Evolutionary conservation across 164 flowering plant genomes (phyloP), one percentile per base, ranked within the genome.

Genomic region (Cinnamomum micranthum): DNA sequence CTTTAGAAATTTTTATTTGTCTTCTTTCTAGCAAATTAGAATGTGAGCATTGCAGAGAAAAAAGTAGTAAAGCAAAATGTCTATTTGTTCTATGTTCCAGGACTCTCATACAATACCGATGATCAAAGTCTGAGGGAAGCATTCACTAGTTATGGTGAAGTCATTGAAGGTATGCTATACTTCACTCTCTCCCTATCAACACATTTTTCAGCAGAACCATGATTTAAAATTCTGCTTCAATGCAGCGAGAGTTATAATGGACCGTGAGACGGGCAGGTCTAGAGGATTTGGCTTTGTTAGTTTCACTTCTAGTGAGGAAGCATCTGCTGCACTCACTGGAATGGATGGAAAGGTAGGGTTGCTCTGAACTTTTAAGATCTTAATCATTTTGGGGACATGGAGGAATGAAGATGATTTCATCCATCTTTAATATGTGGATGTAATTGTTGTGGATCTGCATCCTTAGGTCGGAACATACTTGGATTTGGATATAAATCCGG

Each of bases 311-410:
- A 52, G 64, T 20, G 76, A 73, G 70, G 76, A 73, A 47, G 76
- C 76, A 17, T 50, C 70, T 64, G 63, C 76, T 50, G 76, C 76
- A 59, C 51, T 73, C 5, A 33, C 70, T 55, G 86, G 73, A 33
- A 25, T 84, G 80, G 91, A 87, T 69, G 85, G 87, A 59, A 77
- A 86, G 91, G 91, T 88, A 82, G 4, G 17, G 19, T 11, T 2
- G 41, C 7, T 72, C 17, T 58, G 66, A 10, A 33, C 71, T 69
- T 20, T 11, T 24, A 22, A 20, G 12, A 64, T 22, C 2, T 20
- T 22, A 11, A 20, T 11, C 67, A 22, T 22, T 20, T 64, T 10
- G 24, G 3, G n/a, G 25, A 10, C 4, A 9, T 12, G 25, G 12
- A 1, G n/a, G 19, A 7, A 15, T 20, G 12, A 17, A 19, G 55